A percentile compares a stretch with the other conserved stretches of the same genome.
Conservation (phyloP, 2,329 filamentous ascomycete genomes). For the Pseudogymnoascus sp. region DNA sequence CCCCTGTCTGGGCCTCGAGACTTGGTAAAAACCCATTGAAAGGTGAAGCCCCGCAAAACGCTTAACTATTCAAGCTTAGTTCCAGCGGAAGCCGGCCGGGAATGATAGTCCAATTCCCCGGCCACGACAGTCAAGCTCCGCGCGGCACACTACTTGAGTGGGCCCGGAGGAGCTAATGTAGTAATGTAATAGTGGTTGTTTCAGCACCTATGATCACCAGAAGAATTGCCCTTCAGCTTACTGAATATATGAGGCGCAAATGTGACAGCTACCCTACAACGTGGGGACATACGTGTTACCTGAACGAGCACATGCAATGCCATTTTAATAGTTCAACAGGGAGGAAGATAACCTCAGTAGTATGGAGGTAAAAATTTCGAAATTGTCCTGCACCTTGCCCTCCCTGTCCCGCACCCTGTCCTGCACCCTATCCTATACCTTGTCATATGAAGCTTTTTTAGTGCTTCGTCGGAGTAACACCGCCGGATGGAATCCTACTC, state of each 20-base stretch:
- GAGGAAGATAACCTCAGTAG: background rate
- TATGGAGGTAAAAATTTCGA: background rate
- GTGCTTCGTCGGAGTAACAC: background rate
- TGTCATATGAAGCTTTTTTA: background rate
- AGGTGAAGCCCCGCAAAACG: too few species aligned
- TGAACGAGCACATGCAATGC: too few species aligned
- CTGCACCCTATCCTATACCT: background rate
- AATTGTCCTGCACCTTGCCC: background rate
- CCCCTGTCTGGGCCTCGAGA: too few species aligned
- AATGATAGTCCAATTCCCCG: too few species aligned
- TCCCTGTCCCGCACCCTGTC: background rate
- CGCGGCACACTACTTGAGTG: too few species aligned
- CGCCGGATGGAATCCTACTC: background rate
- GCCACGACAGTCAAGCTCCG: too few species aligned
- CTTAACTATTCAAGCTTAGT: too few species aligned
- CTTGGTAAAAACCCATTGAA: too few species aligned
- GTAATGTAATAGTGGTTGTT: background rate
- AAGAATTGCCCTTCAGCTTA: background rate
- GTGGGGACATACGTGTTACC: too few species aligned
- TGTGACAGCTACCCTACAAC: background rate
- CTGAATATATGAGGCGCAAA: background rate
- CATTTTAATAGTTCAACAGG: background rate
- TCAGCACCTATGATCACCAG: background rate
- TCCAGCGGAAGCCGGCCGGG: too few species aligned
- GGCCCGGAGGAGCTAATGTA: background rate